A percentile compares a stretch with the other conserved stretches of the same genome.
These are phyloP conservation scores for Aspergillus sp. DNA, from an alignment of 2,329 filamentous ascomycete species.

Conservation along the genomic window DNA sequence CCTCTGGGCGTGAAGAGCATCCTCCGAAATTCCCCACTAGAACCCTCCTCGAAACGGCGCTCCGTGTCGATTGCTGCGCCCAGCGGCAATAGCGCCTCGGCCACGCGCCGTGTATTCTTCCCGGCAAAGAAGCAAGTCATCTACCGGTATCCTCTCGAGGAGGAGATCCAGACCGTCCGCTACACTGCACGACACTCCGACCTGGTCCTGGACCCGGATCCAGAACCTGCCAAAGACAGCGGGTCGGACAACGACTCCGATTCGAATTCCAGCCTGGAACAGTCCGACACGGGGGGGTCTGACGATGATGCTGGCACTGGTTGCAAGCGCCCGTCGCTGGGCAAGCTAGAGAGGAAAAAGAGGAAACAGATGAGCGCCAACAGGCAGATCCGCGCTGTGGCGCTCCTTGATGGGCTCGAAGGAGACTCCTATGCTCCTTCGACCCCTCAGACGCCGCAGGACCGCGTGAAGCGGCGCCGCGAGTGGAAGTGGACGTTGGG, in stretches of 20 bases:
- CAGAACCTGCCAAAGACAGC: constrained; percentile 6
- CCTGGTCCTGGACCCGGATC: constrained; percentile 27
- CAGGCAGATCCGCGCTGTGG: constrained; percentile 31
- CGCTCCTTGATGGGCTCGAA: constrained; percentile 33
- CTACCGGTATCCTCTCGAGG: constrained; percentile 47
- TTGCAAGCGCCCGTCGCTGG: constrained; percentile 6
- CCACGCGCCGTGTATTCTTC: constrained; percentile 35
- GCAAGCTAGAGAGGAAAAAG: constrained; percentile 27
- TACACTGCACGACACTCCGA: constrained; percentile 51
- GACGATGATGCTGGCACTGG: constrained; percentile 21
- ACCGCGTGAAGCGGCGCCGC: constrained; percentile 43
- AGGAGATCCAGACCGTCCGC: constrained; percentile 48
- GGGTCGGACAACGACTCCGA: constrained; percentile 19
- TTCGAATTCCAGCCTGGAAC: constrained; percentile 18
- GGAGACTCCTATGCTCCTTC: constrained; percentile 37
- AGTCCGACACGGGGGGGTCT: constrained; percentile 21
- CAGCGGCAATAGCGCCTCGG: constrained; percentile 24
- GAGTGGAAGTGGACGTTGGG: constrained; percentile 52
- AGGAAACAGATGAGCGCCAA: constrained; percentile 22
- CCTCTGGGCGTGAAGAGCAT: constrained; percentile 39
- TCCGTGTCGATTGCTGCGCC: constrained; percentile 30
- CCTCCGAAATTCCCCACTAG: constrained; percentile 39
- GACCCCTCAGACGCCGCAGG: constrained; percentile 45
- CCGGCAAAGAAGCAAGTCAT: constrained; percentile 49
- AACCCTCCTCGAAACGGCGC: constrained; percentile 26